Conservation (phyloP, 2,329 filamentous ascomycete genomes). For the Pezicula radicicola region DNA sequence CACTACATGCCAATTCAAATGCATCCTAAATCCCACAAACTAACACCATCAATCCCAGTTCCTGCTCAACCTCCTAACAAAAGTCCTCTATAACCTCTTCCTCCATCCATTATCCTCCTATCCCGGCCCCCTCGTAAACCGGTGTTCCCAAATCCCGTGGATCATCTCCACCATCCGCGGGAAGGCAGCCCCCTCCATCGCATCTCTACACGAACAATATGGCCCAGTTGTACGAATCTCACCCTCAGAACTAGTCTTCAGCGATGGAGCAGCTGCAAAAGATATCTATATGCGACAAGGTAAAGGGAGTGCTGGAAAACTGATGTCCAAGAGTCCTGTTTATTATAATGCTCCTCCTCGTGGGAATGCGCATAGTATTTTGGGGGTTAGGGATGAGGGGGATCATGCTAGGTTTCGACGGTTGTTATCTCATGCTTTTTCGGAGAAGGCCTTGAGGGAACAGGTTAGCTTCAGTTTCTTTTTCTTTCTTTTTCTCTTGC, state of each 20-base stretch:
- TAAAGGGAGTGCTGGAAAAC: too few species aligned
- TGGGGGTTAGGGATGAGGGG: neutral
- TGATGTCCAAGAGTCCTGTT: neutral
- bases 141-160: neutral
- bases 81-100: slow-evolving; percentile 6
- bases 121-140: slow-evolving; percentile 3
- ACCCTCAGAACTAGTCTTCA: neutral
- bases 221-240: neutral
- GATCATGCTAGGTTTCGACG: neutral
- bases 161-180: neutral
- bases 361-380: neutral
- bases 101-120: slow-evolving; percentile 4
- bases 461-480: neutral
- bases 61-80: neutral
- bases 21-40: too few species aligned
- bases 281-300: neutral
- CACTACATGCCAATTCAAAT: too few species aligned
- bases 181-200: neutral
- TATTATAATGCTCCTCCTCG: neutral
- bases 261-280: neutral
- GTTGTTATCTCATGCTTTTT: neutral
- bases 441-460: neutral
- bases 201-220: neutral
- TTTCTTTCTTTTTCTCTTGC: neutral
- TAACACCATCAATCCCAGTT: neutral